Conservation (phyloP, 768 basidiomycete species). For the Hygrocybe punicea region DNA sequence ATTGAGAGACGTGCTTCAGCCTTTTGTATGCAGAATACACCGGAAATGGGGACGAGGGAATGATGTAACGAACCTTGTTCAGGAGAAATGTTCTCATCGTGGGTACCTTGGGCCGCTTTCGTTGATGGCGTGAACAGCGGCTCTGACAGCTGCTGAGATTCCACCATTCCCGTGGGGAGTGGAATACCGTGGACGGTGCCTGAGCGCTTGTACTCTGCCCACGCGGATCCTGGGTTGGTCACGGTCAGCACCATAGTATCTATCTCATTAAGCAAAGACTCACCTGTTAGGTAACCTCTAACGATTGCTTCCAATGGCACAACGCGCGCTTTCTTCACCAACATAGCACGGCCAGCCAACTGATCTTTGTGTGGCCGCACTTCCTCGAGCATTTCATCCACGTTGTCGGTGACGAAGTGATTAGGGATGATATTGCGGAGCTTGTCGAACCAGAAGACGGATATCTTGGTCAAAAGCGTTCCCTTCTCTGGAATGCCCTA, state of each 20-base stretch:
- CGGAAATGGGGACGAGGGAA: conserved; percentile 4
- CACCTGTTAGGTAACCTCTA: conserved; percentile 94
- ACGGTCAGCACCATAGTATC: background rate
- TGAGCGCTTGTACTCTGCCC: conserved; percentile 86
- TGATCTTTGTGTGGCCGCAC: conserved; percentile 70
- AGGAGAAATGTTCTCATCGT: conserved; percentile 95
- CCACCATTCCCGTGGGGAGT: conserved; percentile 72
- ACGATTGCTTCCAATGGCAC: conserved; percentile 94
- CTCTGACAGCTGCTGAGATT: conserved; percentile 76
- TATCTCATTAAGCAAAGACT: background rate
- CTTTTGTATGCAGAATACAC: too few species aligned
- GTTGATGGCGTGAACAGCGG: conserved; percentile 96
- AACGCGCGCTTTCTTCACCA: conserved; percentile 85
- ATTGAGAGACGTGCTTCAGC: background rate
- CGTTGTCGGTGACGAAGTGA: conserved; percentile 76
- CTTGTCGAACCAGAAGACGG: conserved; percentile 92
- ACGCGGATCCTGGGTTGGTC: conserved; percentile 74
- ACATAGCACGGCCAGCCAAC: conserved; percentile 83
- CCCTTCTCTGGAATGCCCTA: conserved; percentile 97
- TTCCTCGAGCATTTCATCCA: conserved; percentile 80
- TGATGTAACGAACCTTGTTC: conserved; percentile 52
- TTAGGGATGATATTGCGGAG: conserved; percentile 78
- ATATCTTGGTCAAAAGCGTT: conserved; percentile 81
- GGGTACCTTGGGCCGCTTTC: conserved; percentile 89
- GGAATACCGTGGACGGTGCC: conserved; percentile 86